Evolutionary conservation across 2,329 filamentous ascomycete genomes (phyloP), one percentile per base, ranked within the genome.

Genomic region (Penicillium sp.): DNA sequence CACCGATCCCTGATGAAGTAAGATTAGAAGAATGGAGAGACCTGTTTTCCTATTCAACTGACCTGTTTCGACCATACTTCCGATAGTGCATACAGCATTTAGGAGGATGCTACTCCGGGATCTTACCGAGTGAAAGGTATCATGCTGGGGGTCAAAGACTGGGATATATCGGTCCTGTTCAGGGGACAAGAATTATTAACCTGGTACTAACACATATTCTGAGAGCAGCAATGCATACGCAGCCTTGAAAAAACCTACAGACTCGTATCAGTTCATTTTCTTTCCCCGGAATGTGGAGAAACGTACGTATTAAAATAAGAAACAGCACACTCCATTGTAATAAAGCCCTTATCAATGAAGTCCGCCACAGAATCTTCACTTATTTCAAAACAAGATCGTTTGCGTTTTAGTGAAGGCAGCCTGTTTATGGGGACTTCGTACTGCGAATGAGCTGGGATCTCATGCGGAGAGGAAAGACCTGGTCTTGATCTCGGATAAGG

Each of bases 61-160:
- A 70, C 67, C 66, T 5, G 58, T 62, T 13, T 71, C 60, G 2
- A 79, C 76, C 11, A 80, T 77, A 58, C 79, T 81, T 2, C 81
- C 82, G 21, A 82, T 76, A 1, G 79, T 77, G 51, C 81, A 79
- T 7, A 84, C 80, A 1, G 77, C 73, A 58, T 81, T 79, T 44
- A 84, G 77, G 0, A 84, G 69, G 14, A 83, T 75, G 3, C 75
- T 73, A 50, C 79, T 83, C 11, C 81, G 72, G 8, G 68, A 63
- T 14, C 76, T 70, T 2, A 84, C 72, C 0, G 76, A 78, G 0
- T 73, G 63, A 45, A 82, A 74, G 0, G 75, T 77, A 55, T 84
- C 81, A 31, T 72, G 66, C 13, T 59, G 58, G 14, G 75, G 71
- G 48, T 79, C 79, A 44, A 82, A 81, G 2, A 81, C 73, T 0